These are phyloP conservation scores for Ustanciosporium gigantosporum DNA, from an alignment of 1,284 basidiomycete species.

Conservation along the genomic window DNA sequence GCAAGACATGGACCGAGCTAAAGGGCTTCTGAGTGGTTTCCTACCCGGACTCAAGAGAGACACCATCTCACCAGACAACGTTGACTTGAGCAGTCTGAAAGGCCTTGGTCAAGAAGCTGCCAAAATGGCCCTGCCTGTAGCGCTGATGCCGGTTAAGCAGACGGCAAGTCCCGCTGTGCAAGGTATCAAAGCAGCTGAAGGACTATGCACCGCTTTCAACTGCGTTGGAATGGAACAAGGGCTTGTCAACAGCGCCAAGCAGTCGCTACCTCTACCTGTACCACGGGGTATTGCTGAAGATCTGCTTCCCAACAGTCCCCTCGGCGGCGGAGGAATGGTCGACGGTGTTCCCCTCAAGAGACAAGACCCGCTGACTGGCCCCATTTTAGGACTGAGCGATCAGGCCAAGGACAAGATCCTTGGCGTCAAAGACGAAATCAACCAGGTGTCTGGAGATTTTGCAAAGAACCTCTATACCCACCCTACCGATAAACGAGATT, in stretches of 20 bases:
- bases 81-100: slow-evolving; percentile 17
- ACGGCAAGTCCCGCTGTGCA: slow-evolving; percentile 19
- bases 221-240: slow-evolving; percentile 6
- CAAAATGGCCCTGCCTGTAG: slow-evolving; percentile 12
- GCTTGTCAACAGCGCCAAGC: slow-evolving; percentile 1
- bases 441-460: slow-evolving; percentile 16
- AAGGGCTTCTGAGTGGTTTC: background rate
- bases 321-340: slow-evolving; percentile 4
- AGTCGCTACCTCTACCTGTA: slow-evolving; percentile 1
- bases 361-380: slow-evolving; percentile 5
- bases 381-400: slow-evolving; percentile 18
- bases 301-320: slow-evolving; percentile 13
- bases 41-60: slow-evolving; percentile 11
- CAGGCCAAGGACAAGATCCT: slow-evolving; percentile 11
- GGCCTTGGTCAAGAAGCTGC: background rate
- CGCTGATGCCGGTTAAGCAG: slow-evolving; percentile 11
- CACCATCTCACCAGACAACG: slow-evolving; percentile 23
- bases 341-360: slow-evolving; percentile 18
- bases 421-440: slow-evolving; percentile 10
- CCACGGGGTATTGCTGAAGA: slow-evolving; percentile 17
- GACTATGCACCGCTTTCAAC: slow-evolving; percentile 13
- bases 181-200: slow-evolving; percentile 18
- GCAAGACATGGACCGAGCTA: background rate
- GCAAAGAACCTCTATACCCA: slow-evolving; percentile 37
- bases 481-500: slow-evolving; percentile 6